phyloP scores from a whole-genome alignment of 305 asterid species.

The Fraxinus nigra region DNA sequence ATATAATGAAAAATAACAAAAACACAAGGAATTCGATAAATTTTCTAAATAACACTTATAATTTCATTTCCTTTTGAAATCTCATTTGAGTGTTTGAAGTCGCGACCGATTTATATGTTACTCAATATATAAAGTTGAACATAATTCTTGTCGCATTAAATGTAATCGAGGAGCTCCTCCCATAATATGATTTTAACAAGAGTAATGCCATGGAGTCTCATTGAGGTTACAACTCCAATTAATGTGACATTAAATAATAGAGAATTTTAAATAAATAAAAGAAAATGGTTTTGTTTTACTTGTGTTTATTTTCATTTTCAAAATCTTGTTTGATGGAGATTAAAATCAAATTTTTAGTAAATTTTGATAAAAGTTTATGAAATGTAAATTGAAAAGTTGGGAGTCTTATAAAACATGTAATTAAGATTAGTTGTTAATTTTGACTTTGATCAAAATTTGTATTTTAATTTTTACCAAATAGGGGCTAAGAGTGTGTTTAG shows the following conservation, averaged over 20 bases:
- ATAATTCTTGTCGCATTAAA: background rate
- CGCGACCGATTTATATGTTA: background rate
- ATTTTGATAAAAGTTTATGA: no score
- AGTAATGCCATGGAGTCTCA: no score
- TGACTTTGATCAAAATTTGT: no score
- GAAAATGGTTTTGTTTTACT: background rate
- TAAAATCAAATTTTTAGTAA: no score
- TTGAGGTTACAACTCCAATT: no score
- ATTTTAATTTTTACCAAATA: no score
- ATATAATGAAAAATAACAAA: background rate
- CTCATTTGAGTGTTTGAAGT: background rate
- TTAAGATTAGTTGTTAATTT: no score
- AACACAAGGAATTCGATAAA: background rate
- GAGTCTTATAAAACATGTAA: no score
- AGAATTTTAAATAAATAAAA: background rate
- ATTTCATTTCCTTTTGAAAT: background rate
- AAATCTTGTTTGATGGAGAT: no score
- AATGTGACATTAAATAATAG: no score
- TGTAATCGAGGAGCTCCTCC: background rate
- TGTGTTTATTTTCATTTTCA: background rate
- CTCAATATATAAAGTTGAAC: background rate
- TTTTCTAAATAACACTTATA: background rate
- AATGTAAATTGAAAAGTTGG: no score
- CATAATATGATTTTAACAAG: background rate
- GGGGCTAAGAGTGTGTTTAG: no score